Evolutionary conservation across 257 asterid species (phyloP).

Genomic region (Datura wrightii): DNA sequence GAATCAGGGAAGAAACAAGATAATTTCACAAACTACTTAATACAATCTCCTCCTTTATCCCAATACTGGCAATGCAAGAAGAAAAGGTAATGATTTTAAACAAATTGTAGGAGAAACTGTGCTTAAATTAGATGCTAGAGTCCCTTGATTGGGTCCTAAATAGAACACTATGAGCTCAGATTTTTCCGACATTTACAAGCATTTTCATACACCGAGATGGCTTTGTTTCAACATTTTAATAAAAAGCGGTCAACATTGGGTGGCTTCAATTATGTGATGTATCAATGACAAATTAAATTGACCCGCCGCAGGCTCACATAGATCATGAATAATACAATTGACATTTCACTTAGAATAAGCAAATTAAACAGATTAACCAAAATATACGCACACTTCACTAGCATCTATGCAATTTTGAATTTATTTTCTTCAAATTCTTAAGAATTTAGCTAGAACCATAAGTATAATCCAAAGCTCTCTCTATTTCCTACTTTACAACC

Average conservation of each 20-base stretch:
- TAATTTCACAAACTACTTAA: background rate
- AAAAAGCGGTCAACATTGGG: background rate
- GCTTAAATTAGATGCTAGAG: background rate
- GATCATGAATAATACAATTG: background rate
- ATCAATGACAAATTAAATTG: background rate
- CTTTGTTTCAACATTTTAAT: background rate
- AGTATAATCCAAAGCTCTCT: background rate
- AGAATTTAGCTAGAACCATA: background rate
- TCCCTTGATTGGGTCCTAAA: background rate
- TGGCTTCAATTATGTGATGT: background rate
- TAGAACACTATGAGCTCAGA: background rate
- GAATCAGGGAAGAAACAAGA: background rate
- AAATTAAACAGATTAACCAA: background rate
- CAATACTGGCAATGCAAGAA: conserved; percentile 17
- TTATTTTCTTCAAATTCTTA: background rate
- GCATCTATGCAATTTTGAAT: background rate
- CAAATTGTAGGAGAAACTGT: background rate
- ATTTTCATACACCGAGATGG: background rate
- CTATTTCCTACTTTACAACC: background rate
- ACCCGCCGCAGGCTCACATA: background rate
- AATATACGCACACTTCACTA: background rate
- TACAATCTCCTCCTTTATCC: background rate
- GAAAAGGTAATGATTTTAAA: background rate
- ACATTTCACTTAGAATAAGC: background rate
- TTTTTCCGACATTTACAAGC: background rate